phyloP scores from a whole-genome alignment of 768 basidiomycete species.

The Amanita subjunquillea region DNA sequence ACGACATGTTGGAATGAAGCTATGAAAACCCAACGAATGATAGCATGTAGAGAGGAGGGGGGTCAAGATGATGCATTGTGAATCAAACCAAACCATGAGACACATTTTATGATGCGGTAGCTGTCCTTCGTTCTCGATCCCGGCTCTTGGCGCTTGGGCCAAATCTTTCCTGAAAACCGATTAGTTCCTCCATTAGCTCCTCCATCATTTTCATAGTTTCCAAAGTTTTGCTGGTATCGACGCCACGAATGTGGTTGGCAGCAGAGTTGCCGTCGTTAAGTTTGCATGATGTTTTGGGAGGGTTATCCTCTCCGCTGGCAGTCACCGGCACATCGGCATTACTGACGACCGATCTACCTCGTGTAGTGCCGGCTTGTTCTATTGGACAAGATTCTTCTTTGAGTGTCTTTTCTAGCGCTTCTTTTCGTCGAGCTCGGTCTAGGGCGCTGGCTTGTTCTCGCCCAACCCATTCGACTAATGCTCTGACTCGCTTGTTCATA shows the following conservation, averaged over 20 bases:
- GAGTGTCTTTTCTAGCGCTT: constrained; percentile 53
- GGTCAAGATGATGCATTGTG: constrained; percentile 5
- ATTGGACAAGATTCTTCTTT: constrained; percentile 17
- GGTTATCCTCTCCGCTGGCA: constrained; percentile 13
- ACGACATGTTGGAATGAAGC: not conserved
- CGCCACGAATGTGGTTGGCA: constrained; percentile 15
- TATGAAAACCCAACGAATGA: constrained; percentile 1
- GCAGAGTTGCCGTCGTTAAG: constrained; percentile 8
- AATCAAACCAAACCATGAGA: constrained; percentile 2
- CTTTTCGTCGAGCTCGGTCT: constrained; percentile 59
- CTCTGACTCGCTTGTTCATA: constrained; percentile 91
- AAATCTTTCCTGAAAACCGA: constrained; percentile 81
- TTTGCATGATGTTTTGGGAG: constrained; percentile 6
- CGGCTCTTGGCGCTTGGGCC: constrained; percentile 43
- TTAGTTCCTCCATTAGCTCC: constrained; percentile 83
- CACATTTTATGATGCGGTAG: constrained; percentile 16
- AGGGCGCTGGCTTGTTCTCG: constrained; percentile 71
- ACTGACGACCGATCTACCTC: constrained; percentile 5
- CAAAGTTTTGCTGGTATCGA: constrained; percentile 7
- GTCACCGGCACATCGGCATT: constrained; percentile 21
- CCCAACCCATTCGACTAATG: constrained; percentile 90
- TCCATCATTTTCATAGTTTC: constrained; percentile 79
- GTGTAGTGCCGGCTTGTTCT: constrained; percentile 5
- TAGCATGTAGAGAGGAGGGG: not conserved
- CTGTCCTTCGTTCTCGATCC: constrained; percentile 40